Evolutionary conservation across 306 rosid genomes (phyloP), one percentile per base, ranked within the genome.

Genomic region (Cyamopsis tetragonoloba): DNA sequence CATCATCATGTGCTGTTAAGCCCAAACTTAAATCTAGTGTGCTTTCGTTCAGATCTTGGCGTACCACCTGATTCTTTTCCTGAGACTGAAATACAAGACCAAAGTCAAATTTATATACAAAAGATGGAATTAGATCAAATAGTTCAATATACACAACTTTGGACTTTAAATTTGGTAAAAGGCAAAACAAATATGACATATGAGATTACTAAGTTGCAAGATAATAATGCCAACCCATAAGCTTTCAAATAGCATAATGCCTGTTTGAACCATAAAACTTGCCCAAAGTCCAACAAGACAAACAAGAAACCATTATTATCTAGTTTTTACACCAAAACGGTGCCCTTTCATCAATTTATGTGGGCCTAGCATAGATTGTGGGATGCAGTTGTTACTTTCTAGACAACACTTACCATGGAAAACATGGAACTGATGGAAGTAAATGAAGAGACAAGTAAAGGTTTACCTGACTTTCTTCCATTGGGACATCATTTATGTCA

Each of bases 11-110:
- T 15, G 82, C 88, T 48, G 88, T 90, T 83, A 88, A 82, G 46
- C 92, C 95, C 86, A 93, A 81, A 80, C 99, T 82, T 70, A 93
- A 82, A 80, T 93, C 96, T 85, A 93, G 69, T 30, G 93, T 91
- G 67, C 95, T 92, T 76, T 89, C 96, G 31, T 90, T 93, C 79
- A 93, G 86, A 83, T 93, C 99, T 84, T 93, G 99, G 39, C 97
- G 83, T 15, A 88, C 92, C 55, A 71, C 74, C 66, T 81, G 86
- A 74, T 72, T 78, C 32, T 81, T 82, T 39, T 82, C 91, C 95
- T 83, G 88, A 50, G 75, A 83, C 50, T 60, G 75, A 63, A 71
- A 72, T 8, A 55, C 48, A 70, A 72, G 13, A 11, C 42, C 47
- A 15, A 12, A 76, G 11, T 75, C 61, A 49, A 47, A 31, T 65